A percentile compares a stretch with the other conserved stretches of the same genome.
Evolutionary conservation across 2,329 filamentous ascomycete species (phyloP).

Genomic region (Claviceps fusiformis): DNA sequence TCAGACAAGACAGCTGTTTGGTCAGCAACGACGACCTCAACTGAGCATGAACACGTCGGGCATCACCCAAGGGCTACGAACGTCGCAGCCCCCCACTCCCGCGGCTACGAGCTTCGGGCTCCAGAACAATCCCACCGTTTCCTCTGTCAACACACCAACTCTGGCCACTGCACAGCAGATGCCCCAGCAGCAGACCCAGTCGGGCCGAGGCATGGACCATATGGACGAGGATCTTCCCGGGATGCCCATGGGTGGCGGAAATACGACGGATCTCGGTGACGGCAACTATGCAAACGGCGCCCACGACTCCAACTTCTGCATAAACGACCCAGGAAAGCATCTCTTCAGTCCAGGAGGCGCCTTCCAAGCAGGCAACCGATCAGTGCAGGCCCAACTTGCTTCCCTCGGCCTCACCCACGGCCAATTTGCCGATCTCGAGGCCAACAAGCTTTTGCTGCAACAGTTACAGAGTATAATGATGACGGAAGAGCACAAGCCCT

Average conservation of each 20-base stretch:
- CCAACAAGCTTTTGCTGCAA: slow-evolving; percentile 45
- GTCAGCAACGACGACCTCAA: slow-evolving; percentile 51
- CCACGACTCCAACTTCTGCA: slow-evolving; percentile 42
- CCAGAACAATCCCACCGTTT: slow-evolving; percentile 90
- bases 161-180: slow-evolving; percentile 69
- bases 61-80: slow-evolving; percentile 63
- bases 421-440: slow-evolving; percentile 66
- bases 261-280: slow-evolving; percentile 35
- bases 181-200: slow-evolving; percentile 42
- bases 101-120: slow-evolving; percentile 64
- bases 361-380: slow-evolving; percentile 48
- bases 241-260: slow-evolving; percentile 48
- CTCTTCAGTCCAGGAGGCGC: slow-evolving; percentile 76
- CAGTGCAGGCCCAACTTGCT: slow-evolving; percentile 53
- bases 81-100: slow-evolving; percentile 77
- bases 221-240: slow-evolving; percentile 62
- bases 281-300: slow-evolving; percentile 36
- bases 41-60: slow-evolving; percentile 72
- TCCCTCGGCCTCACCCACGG: slow-evolving; percentile 63
- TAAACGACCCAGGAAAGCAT: slow-evolving; percentile 89
- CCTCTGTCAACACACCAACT: slow-evolving; percentile 90
- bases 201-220: slow-evolving; percentile 40
- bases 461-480: slow-evolving; percentile 48
- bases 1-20: slow-evolving; percentile 55
- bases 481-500: slow-evolving; percentile 91